Percentiles rank a stretch among this genome's conserved stretches.
Conservation (phyloP, 2,329 filamentous ascomycete species). For the Colletotrichum lentis region DNA sequence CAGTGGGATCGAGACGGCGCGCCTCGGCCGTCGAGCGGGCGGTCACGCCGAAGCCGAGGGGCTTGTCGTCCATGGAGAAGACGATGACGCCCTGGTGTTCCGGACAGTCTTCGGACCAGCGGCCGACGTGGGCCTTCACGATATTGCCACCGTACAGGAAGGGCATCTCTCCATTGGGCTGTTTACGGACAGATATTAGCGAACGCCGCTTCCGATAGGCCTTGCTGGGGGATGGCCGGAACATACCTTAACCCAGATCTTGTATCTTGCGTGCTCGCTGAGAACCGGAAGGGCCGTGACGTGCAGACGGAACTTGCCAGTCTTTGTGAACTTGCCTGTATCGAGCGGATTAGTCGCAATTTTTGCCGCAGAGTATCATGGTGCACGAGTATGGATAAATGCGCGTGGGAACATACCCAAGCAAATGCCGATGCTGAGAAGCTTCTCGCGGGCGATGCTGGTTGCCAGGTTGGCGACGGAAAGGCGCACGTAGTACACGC, state of each 20-base stretch:
- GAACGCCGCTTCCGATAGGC: no score
- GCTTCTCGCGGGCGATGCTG: slow-evolving; percentile 79
- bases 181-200: slow-evolving; percentile 4
- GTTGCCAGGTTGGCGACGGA: slow-evolving; percentile 92
- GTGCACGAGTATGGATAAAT: no score
- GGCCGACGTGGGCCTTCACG: slow-evolving; percentile 73
- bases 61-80: slow-evolving; percentile 89
- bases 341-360: slow-evolving; percentile 5
- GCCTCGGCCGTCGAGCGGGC: slow-evolving; percentile 87
- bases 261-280: slow-evolving; percentile 90
- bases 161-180: slow-evolving; percentile 92
- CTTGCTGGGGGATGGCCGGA: no score
- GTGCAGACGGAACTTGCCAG: slow-evolving; percentile 93
- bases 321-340: slow-evolving; percentile 91
- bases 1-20: slow-evolving; percentile 86
- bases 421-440: slow-evolving; percentile 89
- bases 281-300: slow-evolving; percentile 89
- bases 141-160: slow-evolving; percentile 94
- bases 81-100: slow-evolving; percentile 93
- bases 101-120: slow-evolving; percentile 90
- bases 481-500: slow-evolving; percentile 91
- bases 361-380: background rate
- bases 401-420: slow-evolving; percentile 58
- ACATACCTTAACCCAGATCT: slow-evolving; percentile 84
- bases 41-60: slow-evolving; percentile 92